phyloP scores from a whole-genome alignment of 306 rosid species.

The Vigna unguiculata region DNA sequence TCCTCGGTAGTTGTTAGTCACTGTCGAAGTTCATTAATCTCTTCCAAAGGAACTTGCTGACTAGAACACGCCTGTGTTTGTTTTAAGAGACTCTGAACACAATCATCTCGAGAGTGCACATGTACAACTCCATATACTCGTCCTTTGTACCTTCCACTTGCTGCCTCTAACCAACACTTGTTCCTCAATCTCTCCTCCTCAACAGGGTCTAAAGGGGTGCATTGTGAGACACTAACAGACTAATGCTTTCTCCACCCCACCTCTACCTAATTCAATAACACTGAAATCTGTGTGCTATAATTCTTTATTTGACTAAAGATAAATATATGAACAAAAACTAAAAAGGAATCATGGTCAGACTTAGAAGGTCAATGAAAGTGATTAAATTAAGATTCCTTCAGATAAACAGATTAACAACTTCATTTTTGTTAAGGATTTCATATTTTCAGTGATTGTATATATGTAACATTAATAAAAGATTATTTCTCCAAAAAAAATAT shows the following conservation, averaged over 20 bases:
- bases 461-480: not conserved
- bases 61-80: too few species aligned
- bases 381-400: not conserved
- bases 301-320: conserved; percentile 14
- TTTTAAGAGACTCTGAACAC: too few species aligned
- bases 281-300: not conserved
- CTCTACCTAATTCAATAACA: conserved; percentile 15
- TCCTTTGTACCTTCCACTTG: too few species aligned
- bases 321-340: not conserved
- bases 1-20: too few species aligned
- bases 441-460: not conserved
- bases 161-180: too few species aligned
- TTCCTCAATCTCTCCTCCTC: too few species aligned
- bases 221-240: not conserved
- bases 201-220: too few species aligned
- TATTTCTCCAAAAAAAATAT: not conserved
- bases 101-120: too few species aligned
- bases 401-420: conserved; percentile 9
- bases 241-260: not conserved
- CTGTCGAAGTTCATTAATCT: too few species aligned
- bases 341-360: conserved; percentile 4
- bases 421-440: not conserved
- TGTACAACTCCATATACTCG: too few species aligned
- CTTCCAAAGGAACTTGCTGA: too few species aligned
- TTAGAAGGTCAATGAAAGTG: conserved; percentile 9